Base-by-base conservation (phyloP, 2,329 filamentous ascomycete species). In the Botrytis paeoniae region DNA sequence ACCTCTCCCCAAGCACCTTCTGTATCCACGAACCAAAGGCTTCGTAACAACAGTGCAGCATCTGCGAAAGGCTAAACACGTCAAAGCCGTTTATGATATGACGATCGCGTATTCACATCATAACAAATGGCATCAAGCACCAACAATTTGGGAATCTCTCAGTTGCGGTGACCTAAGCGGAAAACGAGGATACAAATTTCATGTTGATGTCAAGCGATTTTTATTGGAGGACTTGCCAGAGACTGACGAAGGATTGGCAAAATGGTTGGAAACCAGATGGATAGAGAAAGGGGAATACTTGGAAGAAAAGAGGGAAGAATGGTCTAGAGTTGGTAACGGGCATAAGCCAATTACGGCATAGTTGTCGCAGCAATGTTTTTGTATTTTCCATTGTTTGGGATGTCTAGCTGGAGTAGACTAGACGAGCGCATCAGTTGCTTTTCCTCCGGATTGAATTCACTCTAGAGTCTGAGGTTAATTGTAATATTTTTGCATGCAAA, bases 11-110 rank as follows among this genome's bases (percentile, higher is more conserved):
- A 83, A 84, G 80, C 86, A 91, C 80, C 83, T 89, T 20, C 83
- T 91, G 29, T 89, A 89, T 76, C 88, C 88, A 35, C 85, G 88
- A 45, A 89, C 85, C 32, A 89, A 87, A 79, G 88, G 88, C 69
- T 91, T 91, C 79, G 83, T 89, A 65, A 85, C 87, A 41, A 88
- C 86, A 1, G 86, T 90, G 18, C 85, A 87, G 78, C 85, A 88
- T 73, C 81, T 91, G 70, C 80, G 86, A 63, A 82, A 83, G 73
- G 83, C 85, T 25, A 81, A 84, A 25, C 86, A 88, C 64, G 81
- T 88, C 64, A 86, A 84, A 76, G 86, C 86, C 14, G 84, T 88
- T 32, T 88, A 89, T 79, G 86, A 89, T 77, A 80, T 89, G 68
- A 85, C 86, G 4, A 86, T 89, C 76, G 85, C 85, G 69, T 88